Conservation (phyloP, 176 grass and related monocot species). For the Ensete glaucum region DNA sequence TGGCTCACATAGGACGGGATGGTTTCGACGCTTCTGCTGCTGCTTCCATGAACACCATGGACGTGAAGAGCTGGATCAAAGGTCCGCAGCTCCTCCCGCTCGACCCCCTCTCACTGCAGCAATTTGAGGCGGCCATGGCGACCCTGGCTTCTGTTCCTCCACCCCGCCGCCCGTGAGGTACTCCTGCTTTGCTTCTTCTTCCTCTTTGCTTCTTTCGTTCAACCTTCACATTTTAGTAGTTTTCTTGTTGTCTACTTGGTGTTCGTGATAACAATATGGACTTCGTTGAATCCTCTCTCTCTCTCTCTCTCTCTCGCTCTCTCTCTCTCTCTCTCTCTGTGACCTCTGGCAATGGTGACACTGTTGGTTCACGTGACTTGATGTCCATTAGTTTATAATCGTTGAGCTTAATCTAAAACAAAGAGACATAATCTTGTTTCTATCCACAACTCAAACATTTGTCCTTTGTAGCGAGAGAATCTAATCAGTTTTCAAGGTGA, state of each 20-base stretch:
- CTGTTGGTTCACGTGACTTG: not conserved
- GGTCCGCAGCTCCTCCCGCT: slow-evolving; percentile 43
- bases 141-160: not conserved
- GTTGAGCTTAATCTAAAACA: not conserved
- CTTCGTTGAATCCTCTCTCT: no score
- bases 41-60: not conserved
- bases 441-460: not conserved
- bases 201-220: no score
- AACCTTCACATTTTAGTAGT: no score
- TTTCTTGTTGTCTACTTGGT: no score
- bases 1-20: slow-evolving; percentile 61
- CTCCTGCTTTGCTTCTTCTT: not conserved
- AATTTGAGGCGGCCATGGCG: slow-evolving; percentile 48
- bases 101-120: slow-evolving; percentile 40
- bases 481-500: not conserved
- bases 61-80: slow-evolving; percentile 24
- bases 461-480: not conserved
- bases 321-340: no score
- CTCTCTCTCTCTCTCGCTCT: no score
- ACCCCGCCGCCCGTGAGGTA: not conserved
- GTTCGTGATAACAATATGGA: no score
- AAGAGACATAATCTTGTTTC: not conserved
- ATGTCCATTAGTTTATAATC: not conserved
- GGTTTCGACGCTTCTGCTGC: slow-evolving; percentile 29
- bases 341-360: no score